Evolutionary conservation across 2,329 filamentous ascomycete species (phyloP).

Genomic region (Pseudodiploospora longispora): DNA sequence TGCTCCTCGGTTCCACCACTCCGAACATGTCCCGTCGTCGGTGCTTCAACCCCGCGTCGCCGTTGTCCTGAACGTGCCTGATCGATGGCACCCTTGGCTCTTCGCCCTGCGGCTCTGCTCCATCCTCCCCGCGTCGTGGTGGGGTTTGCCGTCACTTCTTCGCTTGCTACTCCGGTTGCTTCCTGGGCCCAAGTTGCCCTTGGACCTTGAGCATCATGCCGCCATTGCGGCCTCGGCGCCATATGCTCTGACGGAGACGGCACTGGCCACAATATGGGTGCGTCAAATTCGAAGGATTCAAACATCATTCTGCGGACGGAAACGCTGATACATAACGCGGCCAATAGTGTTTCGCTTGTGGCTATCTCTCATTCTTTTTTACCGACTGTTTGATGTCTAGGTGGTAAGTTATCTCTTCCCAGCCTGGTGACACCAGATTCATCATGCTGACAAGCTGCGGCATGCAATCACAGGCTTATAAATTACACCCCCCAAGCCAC

Average conservation of each 20-base stretch:
- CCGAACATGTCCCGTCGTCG: constrained; percentile 19
- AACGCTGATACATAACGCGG: neutral
- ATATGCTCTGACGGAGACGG: constrained; percentile 55
- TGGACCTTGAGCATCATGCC: constrained; percentile 17
- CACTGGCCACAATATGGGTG: constrained; percentile 68
- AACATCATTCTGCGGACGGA: neutral
- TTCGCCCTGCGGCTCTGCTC: constrained; percentile 66
- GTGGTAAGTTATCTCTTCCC: constrained; percentile 44
- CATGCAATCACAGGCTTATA: constrained; percentile 52
- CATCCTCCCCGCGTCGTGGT: constrained; percentile 62
- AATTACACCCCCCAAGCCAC: constrained; percentile 78
- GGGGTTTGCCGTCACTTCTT: constrained; percentile 60
- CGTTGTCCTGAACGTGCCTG: constrained; percentile 66
- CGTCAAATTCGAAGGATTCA: constrained; percentile 18
- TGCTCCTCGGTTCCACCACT: neutral
- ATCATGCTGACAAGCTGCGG: neutral
- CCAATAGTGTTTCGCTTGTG: constrained; percentile 62
- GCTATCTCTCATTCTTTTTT: constrained; percentile 75
- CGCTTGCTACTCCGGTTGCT: constrained; percentile 60
- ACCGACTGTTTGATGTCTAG: constrained; percentile 79
- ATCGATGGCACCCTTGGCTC: constrained; percentile 64
- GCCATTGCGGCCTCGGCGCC: constrained; percentile 9
- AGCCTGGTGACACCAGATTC: neutral
- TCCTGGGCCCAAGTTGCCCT: constrained; percentile 22
- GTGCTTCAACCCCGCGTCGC: constrained; percentile 70